Evolutionary conservation across 768 basidiomycete species (phyloP), one percentile per base, ranked within the genome.

Genomic region (Ephemerocybe angulata): DNA sequence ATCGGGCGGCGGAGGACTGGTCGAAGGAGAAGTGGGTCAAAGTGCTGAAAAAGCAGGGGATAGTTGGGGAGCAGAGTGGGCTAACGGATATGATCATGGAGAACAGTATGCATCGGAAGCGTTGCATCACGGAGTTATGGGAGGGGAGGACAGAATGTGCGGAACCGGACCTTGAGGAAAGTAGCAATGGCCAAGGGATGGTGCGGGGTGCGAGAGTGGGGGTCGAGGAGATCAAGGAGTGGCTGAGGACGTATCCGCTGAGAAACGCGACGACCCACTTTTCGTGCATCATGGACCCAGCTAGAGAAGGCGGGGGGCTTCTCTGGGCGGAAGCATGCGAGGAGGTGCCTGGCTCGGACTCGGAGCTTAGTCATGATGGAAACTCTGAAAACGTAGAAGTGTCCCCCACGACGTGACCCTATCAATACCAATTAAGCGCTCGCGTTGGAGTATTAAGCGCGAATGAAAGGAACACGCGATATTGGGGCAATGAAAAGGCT

Each of bases 211-310:
- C 50, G 30, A 58, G 43, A 22, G 51, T 68, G 1, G 35, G 48
- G 28, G 44, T 68, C 1, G 43, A 46, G 21, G 67, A 72, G 51
- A 59, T 71, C 28, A 67, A 64, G 51, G 43, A 38, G 3, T 71
- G 71, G 71, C 50, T 75, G 56, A 57, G 70, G 33, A 66, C 58
- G 15, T 64, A 66, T 50, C 72, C 72, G 17, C 62, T 75, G 33
- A 54, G 63, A 57, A 74, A 74, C 56, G 70, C 70, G 48, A 55
- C 40, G 15, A 73, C 72, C 3, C 74, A 75, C 58, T 74, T 69
- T 56, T 70, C 69, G 28, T 73, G 72, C 52, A 65, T 73, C 31
- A 72, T 73, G 74, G 74, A 73, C 56, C 72, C 73, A 0, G 60
- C 66, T 21, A 63, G 59, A 1, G 54, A 63, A 19, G 71, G 72